These are phyloP conservation scores for Penicillium salamii DNA, from an alignment of 495 filamentous ascomycete species.

Conservation along the genomic window DNA sequence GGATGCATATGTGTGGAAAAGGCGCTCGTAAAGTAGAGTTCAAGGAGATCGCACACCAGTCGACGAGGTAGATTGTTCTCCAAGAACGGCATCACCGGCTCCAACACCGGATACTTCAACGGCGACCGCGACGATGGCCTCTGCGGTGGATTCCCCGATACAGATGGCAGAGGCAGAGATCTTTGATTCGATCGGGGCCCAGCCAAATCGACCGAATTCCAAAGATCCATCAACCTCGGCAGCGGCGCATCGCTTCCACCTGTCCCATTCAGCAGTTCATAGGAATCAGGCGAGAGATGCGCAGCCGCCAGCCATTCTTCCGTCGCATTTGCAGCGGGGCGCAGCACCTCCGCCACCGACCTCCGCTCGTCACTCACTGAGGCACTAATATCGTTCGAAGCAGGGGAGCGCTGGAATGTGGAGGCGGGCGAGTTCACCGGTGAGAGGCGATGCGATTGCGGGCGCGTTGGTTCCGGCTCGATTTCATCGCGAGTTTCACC, in stretches of 20 bases:
- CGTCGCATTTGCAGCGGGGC: constrained; percentile 25
- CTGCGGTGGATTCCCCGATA: constrained; percentile 10
- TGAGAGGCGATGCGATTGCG: constrained; percentile 11
- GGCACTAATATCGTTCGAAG: constrained; percentile 31
- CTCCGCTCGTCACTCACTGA: constrained; percentile 33
- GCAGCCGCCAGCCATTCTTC: constrained; percentile 42
- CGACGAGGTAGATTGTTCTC: constrained; percentile 69
- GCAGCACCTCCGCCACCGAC: constrained; percentile 15
- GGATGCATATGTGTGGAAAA: constrained; percentile 84
- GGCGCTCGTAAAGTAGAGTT: constrained; percentile 83
- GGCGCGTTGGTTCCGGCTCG: constrained; percentile 8
- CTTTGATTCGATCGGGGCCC: constrained; percentile 12
- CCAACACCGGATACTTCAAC: constrained; percentile 80
- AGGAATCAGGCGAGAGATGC: constrained; percentile 39
- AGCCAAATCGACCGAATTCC: constrained; percentile 33
- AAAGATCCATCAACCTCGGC: constrained; percentile 37
- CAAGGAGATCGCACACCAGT: constrained; percentile 80
- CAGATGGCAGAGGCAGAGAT: constrained; percentile 8
- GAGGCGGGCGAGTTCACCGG: constrained; percentile 29
- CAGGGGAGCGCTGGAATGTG: constrained; percentile 29
- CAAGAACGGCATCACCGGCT: constrained; percentile 77
- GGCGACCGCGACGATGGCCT: constrained; percentile 19
- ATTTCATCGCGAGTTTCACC: background rate
- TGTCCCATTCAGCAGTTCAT: constrained; percentile 28
- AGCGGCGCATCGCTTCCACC: constrained; percentile 30